Percentiles rank a stretch among this genome's conserved stretches.
Evolutionary conservation across 2,329 filamentous ascomycete genomes (phyloP).

Genomic region (Pseudogymnoascus destructans): DNA sequence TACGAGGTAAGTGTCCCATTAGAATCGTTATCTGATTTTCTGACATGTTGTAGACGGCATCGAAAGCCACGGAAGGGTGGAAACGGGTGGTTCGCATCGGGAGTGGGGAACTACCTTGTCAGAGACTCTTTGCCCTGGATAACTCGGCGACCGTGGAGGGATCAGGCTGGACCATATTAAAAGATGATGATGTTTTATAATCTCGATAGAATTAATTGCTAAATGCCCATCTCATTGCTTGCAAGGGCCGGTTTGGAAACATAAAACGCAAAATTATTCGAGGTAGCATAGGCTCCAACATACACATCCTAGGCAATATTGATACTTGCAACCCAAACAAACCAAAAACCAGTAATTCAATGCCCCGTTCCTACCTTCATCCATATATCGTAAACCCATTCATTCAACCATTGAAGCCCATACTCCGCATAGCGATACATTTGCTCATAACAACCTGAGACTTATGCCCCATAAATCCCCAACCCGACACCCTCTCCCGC

Average conservation of each 20-base stretch:
- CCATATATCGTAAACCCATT: background rate
- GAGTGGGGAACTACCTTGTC: background rate
- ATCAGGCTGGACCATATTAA: background rate
- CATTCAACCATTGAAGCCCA: constrained; percentile 1
- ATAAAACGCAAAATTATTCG: background rate
- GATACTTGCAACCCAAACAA: background rate
- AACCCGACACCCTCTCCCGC: constrained; percentile 17
- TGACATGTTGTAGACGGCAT: background rate
- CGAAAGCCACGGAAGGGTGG: background rate
- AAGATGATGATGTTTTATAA: background rate
- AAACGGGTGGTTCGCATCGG: background rate
- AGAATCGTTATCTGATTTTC: background rate
- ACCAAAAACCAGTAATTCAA: background rate
- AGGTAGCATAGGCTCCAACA: background rate
- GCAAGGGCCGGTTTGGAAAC: background rate
- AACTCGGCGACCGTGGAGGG: background rate
- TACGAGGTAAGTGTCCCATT: background rate
- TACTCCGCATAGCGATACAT: constrained; percentile 4
- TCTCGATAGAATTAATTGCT: background rate
- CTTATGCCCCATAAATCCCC: constrained; percentile 1
- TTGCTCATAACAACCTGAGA: background rate
- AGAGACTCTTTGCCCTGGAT: background rate
- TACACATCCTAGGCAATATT: background rate
- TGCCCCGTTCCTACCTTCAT: background rate
- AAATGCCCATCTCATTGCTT: background rate